Conservation (phyloP, 1,139 yeast species). For the Tardiomyces depauwii region DNA sequence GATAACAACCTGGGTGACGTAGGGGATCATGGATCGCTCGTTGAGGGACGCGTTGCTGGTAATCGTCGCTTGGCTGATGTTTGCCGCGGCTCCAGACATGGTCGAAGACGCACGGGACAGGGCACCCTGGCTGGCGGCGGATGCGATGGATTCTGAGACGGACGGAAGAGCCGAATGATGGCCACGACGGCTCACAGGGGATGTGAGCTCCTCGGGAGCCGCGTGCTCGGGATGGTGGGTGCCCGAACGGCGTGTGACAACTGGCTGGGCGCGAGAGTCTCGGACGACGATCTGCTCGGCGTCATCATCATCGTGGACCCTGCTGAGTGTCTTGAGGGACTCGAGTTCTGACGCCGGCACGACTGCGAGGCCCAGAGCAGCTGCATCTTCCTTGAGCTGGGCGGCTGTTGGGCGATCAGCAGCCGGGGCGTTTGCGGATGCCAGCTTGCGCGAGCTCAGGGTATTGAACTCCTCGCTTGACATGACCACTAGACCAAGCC, state of each 20-base stretch:
- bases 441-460: slow-evolving; percentile 2
- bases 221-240: not conserved
- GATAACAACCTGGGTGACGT: slow-evolving; percentile 82
- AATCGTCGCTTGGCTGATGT: slow-evolving; percentile 35
- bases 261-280: not conserved
- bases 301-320: slow-evolving; percentile 14
- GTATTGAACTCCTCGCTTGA: slow-evolving; percentile 5
- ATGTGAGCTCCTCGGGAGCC: not conserved
- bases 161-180: not conserved
- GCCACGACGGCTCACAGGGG: not conserved
- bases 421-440: too few species aligned
- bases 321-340: slow-evolving; percentile 11
- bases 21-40: slow-evolving; percentile 64
- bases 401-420: slow-evolving; percentile 5
- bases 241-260: not conserved
- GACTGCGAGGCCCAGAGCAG: slow-evolving; percentile 26
- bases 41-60: slow-evolving; percentile 62
- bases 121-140: not conserved
- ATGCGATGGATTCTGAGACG: not conserved
- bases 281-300: not conserved
- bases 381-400: slow-evolving; percentile 11
- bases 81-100: not conserved
- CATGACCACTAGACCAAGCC: slow-evolving; percentile 7
- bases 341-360: slow-evolving; percentile 13
- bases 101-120: not conserved